Conservation (phyloP, 1,284 basidiomycete genomes). For the Megacollybia platyphylla region DNA sequence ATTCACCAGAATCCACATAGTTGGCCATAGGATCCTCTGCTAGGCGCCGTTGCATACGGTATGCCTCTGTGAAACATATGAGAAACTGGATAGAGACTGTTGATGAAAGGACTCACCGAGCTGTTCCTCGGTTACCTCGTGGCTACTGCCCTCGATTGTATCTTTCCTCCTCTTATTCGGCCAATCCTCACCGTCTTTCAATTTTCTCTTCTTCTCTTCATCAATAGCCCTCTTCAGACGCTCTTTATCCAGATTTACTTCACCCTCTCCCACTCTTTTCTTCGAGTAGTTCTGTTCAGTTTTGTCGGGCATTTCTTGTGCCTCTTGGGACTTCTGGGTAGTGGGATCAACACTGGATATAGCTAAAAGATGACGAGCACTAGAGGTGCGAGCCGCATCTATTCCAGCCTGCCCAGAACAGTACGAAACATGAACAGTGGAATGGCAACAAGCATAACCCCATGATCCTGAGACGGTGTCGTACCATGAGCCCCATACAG, state of each 20-base stretch:
- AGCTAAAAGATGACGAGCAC: slow-evolving; percentile 53
- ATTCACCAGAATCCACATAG: slow-evolving; percentile 45
- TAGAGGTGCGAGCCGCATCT: slow-evolving; percentile 61
- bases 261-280: slow-evolving; percentile 65
- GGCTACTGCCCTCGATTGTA: slow-evolving; percentile 27
- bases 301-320: slow-evolving; percentile 21
- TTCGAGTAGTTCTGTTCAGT: slow-evolving; percentile 52
- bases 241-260: slow-evolving; percentile 58
- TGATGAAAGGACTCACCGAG: slow-evolving; percentile 46
- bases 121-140: slow-evolving; percentile 86
- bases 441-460: slow-evolving; percentile 96
- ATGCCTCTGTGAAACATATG: slow-evolving; percentile 51
- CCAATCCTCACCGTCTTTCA: slow-evolving; percentile 40
- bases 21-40: slow-evolving; percentile 84
- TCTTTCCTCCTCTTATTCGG: slow-evolving; percentile 49
- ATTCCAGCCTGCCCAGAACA: slow-evolving; percentile 88
- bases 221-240: slow-evolving; percentile 56
- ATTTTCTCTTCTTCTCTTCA: slow-evolving; percentile 75
- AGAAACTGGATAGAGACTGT: slow-evolving; percentile 4
- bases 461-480: slow-evolving; percentile 59
- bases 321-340: slow-evolving; percentile 12
- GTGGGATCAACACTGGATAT: slow-evolving; percentile 16
- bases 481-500: slow-evolving; percentile 96
- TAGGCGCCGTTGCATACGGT: slow-evolving; percentile 61
- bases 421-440: slow-evolving; percentile 77